Base-by-base conservation (phyloP, 2,329 filamentous ascomycete species). In the Pezizomycotina sp. region DNA sequence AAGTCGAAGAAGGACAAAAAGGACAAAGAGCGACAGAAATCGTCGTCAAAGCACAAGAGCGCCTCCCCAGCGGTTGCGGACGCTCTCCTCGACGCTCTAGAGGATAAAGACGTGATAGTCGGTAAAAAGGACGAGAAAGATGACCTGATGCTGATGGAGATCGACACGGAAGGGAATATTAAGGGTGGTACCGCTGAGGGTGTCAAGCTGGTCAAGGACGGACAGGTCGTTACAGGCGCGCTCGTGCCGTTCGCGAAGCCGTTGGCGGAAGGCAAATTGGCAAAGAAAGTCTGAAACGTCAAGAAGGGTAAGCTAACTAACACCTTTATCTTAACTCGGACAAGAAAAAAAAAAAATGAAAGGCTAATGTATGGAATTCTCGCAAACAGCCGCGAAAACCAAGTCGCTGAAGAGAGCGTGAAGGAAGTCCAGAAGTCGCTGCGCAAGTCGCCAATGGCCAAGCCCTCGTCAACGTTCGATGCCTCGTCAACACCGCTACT, bases 371-470 rank as follows among this genome's bases (percentile, higher is more conserved):
- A 14, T 8, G 16, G 10, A 32, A 37, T 19, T 28, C 7, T 16
- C 7, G 28, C 28, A 22, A 40, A 40, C 60, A 95, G 89, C 86
- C 51, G 84, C 89, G 53, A 92, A 92, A 63, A 74, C 82, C 63
- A 91, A 91, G 64, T 79, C 81, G 42, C 78, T 98, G 56, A 92
- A 92, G 66, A 84, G 89, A 89, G 89, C 56, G 89, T 98, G 49
- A 98, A 98, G 63, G 89, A 98, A 64, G 86, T 92, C 56, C 84
- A 95, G 64, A 98, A 98, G 66, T 78, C 84, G 21, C 79, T 98
- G 52, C 83, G 89, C 65, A 95, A 95, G 65, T 86, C 82, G 9
- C 68, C 79, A 39, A 69, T 72, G n/a, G 68, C 72, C 43, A 68
- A 71, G 48, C 64, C 70, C 55, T 64, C 69, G 34, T 58, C 68